Percentiles rank a stretch among this genome's conserved stretches.
These are phyloP conservation scores for Epicoccum nigrum DNA, from an alignment of 2,329 filamentous ascomycete species.

Conservation along the genomic window DNA sequence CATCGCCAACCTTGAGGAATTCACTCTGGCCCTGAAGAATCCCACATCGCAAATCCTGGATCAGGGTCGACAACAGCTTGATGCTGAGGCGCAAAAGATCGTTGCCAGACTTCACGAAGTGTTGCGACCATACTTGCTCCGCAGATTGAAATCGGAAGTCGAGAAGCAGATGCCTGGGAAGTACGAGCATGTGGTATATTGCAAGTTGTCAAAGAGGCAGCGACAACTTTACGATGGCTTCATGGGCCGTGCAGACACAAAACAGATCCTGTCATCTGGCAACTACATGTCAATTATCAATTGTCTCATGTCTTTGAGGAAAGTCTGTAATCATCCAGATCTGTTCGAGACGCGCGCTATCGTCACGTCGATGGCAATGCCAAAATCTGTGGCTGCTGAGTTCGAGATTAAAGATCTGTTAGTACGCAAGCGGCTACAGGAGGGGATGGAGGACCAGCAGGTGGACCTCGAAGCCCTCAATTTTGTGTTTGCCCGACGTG, in stretches of 20 bases:
- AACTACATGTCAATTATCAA: slow-evolving; percentile 99
- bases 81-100: slow-evolving; percentile 89
- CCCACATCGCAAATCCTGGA: slow-evolving; percentile 96
- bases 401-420: slow-evolving; percentile 76
- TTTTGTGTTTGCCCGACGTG: slow-evolving; percentile 73
- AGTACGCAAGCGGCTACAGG: slow-evolving; percentile 70
- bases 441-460: slow-evolving; percentile 64
- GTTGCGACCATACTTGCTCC: slow-evolving; percentile 86
- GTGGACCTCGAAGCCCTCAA: slow-evolving; percentile 81
- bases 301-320: slow-evolving; percentile 94
- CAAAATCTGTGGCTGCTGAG: slow-evolving; percentile 74
- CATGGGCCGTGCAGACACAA: slow-evolving; percentile 85
- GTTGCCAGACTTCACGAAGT: slow-evolving; percentile 95
- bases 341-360: slow-evolving; percentile 95
- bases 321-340: slow-evolving; percentile 98
- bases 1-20: slow-evolving; percentile 93
- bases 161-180: slow-evolving; percentile 99
- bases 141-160: slow-evolving; percentile 91
- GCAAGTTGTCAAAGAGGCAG: slow-evolving; percentile 91
- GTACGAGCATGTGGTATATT: slow-evolving; percentile 96
- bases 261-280: slow-evolving; percentile 84
- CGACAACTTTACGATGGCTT: slow-evolving; percentile 97
- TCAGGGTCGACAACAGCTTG: slow-evolving; percentile 90
- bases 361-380: slow-evolving; percentile 95
- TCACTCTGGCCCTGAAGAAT: slow-evolving; percentile 93